Base-by-base conservation (phyloP, 139 green algal species). In the Tetratostichococcus sp. region DNA sequence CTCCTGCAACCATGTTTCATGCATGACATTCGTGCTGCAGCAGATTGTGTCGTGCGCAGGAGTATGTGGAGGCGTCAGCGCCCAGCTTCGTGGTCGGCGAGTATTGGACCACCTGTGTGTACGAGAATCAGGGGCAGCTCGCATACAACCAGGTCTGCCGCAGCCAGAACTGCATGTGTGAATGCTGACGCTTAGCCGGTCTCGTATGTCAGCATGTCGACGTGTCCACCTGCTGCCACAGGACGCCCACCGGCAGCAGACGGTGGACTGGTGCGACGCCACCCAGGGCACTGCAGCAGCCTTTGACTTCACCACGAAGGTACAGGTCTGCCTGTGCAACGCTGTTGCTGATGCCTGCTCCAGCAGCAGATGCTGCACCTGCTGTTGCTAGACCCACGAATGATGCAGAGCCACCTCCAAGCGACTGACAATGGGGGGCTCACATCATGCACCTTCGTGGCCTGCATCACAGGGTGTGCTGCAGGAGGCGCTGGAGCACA, bases 291-390 rank as follows among this genome's bases (percentile, higher is more conserved):
- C 86, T 39, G 78, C 80, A n/a, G 90, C 86, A 1, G 87, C 92
- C 19, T 98, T 97, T 76, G 93, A 98, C 86, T 97, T 97, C 87
- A 93, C 91, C 42, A 96, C 90, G 69, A 97, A 97, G 83, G 93
- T 62, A 17, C 19, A 6, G 6, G 39, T 50, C n/a, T n/a, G n/a
- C n/a, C n/a, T 50, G 39, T 50, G 39, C 39, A 50, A 21, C 8
- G 8, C 39, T 50, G 39, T 21, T 11, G 39, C 39, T 50, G 39
- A 6, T 50, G 39, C 39, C 11, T 50, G 39, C n/a, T n/a, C n/a
- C n/a, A n/a, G n/a, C n/a, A n/a, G n/a, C n/a, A n/a, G n/a, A n/a
- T n/a, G n/a, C n/a, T n/a, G n/a, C n/a, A n/a, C n/a, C n/a, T n/a
- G n/a, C n/a, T n/a, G n/a, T n/a, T n/a, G n/a, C n/a, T n/a, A n/a